These are phyloP conservation scores for Nannizziopsis arthrosporioides DNA, from an alignment of 2,329 filamentous ascomycete genomes.

Conservation along the genomic window DNA sequence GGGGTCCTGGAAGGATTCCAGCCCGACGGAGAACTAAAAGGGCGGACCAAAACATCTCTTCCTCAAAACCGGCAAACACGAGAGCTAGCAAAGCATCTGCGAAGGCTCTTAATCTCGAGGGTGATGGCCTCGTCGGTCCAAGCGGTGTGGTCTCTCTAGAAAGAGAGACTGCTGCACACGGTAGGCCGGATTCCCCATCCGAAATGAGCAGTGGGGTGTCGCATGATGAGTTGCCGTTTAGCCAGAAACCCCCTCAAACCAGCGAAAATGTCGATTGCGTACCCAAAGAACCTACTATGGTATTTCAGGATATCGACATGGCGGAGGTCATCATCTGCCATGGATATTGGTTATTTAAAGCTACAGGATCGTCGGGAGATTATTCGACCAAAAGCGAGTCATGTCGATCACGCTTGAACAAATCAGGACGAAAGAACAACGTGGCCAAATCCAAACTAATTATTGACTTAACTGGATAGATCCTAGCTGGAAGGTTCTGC, in stretches of 20 bases:
- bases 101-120: too few relatives aligned
- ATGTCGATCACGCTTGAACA: background rate
- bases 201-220: too few relatives aligned
- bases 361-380: background rate
- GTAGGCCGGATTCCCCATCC: too few relatives aligned
- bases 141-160: too few relatives aligned
- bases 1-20: background rate
- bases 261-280: background rate
- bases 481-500: too few relatives aligned
- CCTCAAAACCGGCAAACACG: background rate
- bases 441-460: too few relatives aligned
- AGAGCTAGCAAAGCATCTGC: too few relatives aligned
- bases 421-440: too few relatives aligned
- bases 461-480: too few relatives aligned
- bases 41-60: background rate
- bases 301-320: background rate
- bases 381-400: background rate
- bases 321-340: conserved; percentile 1
- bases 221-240: too few relatives aligned
- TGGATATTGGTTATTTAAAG: conserved; percentile 9
- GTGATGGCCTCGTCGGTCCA: too few relatives aligned
- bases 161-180: too few relatives aligned
- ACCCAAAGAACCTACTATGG: background rate
- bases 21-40: background rate
- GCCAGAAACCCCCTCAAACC: background rate